These are phyloP conservation scores for Flaveria robusta DNA, from an alignment of 129 eudicot species.

Conservation along the genomic window DNA sequence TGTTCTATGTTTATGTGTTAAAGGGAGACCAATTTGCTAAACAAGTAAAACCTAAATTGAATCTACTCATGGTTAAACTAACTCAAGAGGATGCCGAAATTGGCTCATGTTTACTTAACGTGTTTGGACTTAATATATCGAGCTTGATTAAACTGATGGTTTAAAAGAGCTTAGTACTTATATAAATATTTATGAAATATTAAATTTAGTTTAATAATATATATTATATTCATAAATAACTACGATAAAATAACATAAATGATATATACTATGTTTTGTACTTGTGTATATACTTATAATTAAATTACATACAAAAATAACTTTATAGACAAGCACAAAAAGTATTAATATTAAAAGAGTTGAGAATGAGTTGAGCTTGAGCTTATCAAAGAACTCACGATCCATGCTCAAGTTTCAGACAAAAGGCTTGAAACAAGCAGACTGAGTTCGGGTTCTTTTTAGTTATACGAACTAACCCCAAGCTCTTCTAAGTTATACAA, in stretches of 20 bases:
- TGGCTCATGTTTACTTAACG: too few relatives aligned
- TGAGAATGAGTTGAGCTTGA: not conserved
- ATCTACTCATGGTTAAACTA: not conserved
- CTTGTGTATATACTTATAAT: not conserved
- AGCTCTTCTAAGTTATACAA: too few relatives aligned
- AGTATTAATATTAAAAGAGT: not conserved
- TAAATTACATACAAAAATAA: not conserved
- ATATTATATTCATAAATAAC: not conserved
- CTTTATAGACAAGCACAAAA: not conserved
- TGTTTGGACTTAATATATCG: not conserved
- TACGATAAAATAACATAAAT: not conserved
- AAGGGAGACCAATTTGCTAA: too few relatives aligned
- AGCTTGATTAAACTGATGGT: not conserved
- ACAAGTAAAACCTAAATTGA: too few relatives aligned
- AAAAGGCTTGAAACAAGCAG: not conserved
- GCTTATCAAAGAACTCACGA: not conserved
- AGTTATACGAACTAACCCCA: too few relatives aligned
- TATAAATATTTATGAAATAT: not conserved
- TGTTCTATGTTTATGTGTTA: too few relatives aligned
- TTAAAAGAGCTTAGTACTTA: not conserved
- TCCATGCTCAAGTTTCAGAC: not conserved
- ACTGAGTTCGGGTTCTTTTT: too few relatives aligned
- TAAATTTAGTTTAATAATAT: too few relatives aligned
- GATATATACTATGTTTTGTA: not conserved
- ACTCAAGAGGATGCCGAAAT: not conserved